These are phyloP conservation scores for Nyctanthes arbortristis DNA, from an alignment of 257 asterid genomes.

Conservation along the genomic window DNA sequence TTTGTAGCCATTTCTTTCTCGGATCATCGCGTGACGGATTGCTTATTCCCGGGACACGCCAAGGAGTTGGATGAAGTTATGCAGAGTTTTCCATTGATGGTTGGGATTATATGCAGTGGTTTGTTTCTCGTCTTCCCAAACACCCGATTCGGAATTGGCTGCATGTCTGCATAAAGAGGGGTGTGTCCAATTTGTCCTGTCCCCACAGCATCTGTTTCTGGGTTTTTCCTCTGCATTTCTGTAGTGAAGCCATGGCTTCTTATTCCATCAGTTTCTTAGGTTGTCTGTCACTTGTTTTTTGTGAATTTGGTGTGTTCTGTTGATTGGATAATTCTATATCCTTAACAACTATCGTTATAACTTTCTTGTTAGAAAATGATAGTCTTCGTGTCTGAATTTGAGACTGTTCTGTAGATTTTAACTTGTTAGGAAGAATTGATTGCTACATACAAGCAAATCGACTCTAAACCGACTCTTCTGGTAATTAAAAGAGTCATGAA, in stretches of 20 bases:
- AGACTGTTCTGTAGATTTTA: no score
- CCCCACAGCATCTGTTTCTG: no score
- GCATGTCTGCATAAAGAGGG: neutral
- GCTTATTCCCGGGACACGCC: constrained; percentile 24
- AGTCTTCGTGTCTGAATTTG: no score
- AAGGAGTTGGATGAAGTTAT: constrained; percentile 17
- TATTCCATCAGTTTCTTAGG: neutral
- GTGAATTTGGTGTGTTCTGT: no score
- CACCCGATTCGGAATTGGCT: constrained; percentile 24
- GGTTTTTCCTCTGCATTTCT: neutral
- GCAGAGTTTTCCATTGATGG: constrained; percentile 21
- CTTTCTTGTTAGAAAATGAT: no score
- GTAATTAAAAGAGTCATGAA: no score
- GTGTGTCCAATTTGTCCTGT: neutral
- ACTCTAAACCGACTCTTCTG: no score
- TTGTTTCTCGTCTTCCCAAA: constrained; percentile 28
- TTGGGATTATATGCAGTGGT: constrained; percentile 29
- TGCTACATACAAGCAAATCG: no score
- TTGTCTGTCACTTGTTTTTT: neutral
- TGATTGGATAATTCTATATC: no score
- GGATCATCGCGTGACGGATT: constrained; percentile 20
- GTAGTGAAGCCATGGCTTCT: neutral
- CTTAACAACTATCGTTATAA: no score
- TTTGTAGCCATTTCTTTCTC: constrained; percentile 25
- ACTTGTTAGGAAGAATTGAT: no score